These are phyloP conservation scores for Taphrina communis DNA, from an alignment of 1,139 yeast species.

Conservation along the genomic window DNA sequence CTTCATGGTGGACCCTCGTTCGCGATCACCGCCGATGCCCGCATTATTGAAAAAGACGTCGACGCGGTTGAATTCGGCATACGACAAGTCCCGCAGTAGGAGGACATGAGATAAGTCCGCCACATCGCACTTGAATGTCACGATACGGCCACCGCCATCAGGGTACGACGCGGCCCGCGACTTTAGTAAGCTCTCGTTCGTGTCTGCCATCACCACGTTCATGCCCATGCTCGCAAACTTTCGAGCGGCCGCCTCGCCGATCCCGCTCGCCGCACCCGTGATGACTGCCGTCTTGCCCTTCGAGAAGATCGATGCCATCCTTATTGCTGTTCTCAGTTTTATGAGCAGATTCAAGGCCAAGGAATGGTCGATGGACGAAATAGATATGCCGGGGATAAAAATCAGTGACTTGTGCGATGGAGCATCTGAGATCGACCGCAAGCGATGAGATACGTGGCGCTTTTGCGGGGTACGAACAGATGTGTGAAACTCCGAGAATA, in stretches of 20 bases:
- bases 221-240: constrained; percentile 49
- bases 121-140: constrained; percentile 47
- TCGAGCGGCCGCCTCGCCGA: constrained; percentile 50
- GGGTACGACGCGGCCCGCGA: constrained; percentile 45
- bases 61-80: constrained; percentile 45
- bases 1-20: constrained; percentile 44
- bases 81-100: constrained; percentile 46
- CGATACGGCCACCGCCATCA: constrained; percentile 44
- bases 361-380: too few species aligned
- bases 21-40: constrained; percentile 46
- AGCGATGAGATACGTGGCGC: constrained; percentile 11
- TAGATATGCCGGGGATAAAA: background rate
- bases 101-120: constrained; percentile 45
- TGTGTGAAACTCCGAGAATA: background rate
- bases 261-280: constrained; percentile 50
- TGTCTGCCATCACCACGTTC: constrained; percentile 49
- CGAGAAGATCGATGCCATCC: constrained; percentile 18
- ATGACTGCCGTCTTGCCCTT: constrained; percentile 43
- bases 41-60: constrained; percentile 49
- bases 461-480: constrained; percentile 4
- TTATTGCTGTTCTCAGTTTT: too few species aligned
- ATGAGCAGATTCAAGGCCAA: too few species aligned
- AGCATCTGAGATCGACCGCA: background rate
- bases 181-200: constrained; percentile 44
- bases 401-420: background rate